A percentile compares a stretch with the other conserved stretches of the same genome.
phyloP scores from a whole-genome alignment of 495 filamentous ascomycete species.

The Cairneyella variabilis region DNA sequence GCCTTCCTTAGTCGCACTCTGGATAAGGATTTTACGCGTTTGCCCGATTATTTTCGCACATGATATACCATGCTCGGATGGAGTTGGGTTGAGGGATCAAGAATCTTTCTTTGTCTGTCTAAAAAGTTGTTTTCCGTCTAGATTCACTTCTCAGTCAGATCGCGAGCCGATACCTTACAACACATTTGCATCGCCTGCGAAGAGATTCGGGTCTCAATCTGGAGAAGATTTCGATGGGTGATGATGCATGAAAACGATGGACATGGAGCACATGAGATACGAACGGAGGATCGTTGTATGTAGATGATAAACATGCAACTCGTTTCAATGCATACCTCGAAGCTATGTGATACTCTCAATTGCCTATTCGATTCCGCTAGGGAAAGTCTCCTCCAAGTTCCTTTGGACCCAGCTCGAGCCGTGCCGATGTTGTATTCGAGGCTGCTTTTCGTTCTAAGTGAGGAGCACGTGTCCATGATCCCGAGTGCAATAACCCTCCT shows the following conservation, averaged over 20 bases:
- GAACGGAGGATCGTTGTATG: conserved; percentile 3
- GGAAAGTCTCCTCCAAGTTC: too few species aligned
- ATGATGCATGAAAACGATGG: not conserved
- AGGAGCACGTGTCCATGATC: too few species aligned
- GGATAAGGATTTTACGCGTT: conserved; percentile 10
- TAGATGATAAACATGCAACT: not conserved
- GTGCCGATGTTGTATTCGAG: too few species aligned
- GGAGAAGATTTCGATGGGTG: not conserved
- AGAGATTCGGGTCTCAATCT: conserved; percentile 3
- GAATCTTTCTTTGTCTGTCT: conserved; percentile 19
- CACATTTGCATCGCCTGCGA: conserved; percentile 13
- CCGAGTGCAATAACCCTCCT: too few species aligned
- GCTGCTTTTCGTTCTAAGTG: too few species aligned
- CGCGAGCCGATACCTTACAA: conserved; percentile 11
- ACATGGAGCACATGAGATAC: not conserved
- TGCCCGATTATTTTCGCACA: conserved; percentile 1
- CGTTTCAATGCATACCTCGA: too few species aligned
- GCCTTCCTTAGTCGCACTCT: conserved; percentile 1
- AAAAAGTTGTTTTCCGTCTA: conserved; percentile 21
- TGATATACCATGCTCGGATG: conserved; percentile 12
- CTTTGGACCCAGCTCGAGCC: too few species aligned
- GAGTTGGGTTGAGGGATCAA: conserved; percentile 16
- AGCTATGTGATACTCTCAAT: too few species aligned
- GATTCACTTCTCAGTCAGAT: conserved; percentile 18
- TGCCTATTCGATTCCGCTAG: too few species aligned